Conservation (phyloP, 441 rosid genomes). For the Euphorbia schlechtendalii region DNA sequence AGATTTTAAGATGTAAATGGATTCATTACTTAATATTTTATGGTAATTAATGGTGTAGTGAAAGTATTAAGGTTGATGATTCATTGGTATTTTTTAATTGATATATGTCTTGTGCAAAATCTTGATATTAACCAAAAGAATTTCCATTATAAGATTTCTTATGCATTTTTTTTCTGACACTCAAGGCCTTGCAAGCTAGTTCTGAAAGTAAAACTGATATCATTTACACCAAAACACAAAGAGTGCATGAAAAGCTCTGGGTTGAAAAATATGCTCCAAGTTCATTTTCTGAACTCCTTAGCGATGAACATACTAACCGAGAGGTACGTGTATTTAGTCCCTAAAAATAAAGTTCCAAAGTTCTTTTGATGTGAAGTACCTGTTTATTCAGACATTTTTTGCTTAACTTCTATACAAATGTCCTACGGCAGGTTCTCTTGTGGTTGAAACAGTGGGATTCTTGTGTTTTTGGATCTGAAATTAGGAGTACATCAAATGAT, state of each 20-base stretch:
- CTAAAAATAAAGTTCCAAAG: conserved; percentile 9
- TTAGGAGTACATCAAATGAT: conserved; percentile 87
- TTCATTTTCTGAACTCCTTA: conserved; percentile 95
- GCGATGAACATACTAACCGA: conserved; percentile 97
- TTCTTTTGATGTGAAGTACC: conserved; percentile 15
- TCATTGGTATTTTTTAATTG: no score
- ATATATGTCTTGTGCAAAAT: background rate
- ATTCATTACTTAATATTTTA: no score
- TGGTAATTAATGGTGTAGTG: background rate
- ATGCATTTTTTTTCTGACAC: conserved; percentile 20
- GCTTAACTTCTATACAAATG: conserved; percentile 20
- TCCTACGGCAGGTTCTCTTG: conserved; percentile 61
- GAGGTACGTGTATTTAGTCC: conserved; percentile 45
- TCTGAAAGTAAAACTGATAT: conserved; percentile 41
- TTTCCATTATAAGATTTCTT: conserved; percentile 8
- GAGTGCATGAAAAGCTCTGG: conserved; percentile 73
- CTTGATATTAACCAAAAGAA: background rate
- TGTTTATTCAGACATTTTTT: conserved; percentile 8
- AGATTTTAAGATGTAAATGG: background rate
- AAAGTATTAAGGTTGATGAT: background rate
- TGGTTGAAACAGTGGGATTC: conserved; percentile 99
- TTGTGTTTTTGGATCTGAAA: conserved; percentile 93
- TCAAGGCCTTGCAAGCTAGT: conserved; percentile 76
- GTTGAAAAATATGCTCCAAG: conserved; percentile 92
- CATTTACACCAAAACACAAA: conserved; percentile 37